Evolutionary conservation across 805 yeast genomes (phyloP).

Genomic region (Cyberlindnera maritima): DNA sequence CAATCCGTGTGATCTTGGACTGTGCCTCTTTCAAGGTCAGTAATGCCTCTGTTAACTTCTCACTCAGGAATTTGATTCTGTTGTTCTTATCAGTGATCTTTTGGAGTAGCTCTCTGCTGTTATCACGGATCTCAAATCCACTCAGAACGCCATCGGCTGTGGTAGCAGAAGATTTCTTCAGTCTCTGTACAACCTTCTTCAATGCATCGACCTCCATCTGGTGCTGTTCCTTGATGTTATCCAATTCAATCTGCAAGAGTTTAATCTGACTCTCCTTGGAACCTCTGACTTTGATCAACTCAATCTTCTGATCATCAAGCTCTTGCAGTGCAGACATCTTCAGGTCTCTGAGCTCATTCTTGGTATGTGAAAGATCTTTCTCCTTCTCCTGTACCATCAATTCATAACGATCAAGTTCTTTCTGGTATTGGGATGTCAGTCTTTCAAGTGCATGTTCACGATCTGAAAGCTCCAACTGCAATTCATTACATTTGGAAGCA

Average conservation of each 20-base stretch:
- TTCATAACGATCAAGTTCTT: constrained; percentile 25
- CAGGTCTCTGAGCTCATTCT: constrained; percentile 33
- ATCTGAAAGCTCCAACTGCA: constrained; percentile 28
- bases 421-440: constrained; percentile 20
- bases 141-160: constrained; percentile 9
- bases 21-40: constrained; percentile 31
- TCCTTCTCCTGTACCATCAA: constrained; percentile 34
- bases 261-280: constrained; percentile 39
- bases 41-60: constrained; percentile 24
- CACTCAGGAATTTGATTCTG: constrained; percentile 24
- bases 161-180: constrained; percentile 12
- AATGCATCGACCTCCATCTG: constrained; percentile 35
- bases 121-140: constrained; percentile 1
- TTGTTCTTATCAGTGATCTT: constrained; percentile 26
- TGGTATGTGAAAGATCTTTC: constrained; percentile 33
- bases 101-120: constrained; percentile 26
- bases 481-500: constrained; percentile 33
- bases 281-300: constrained; percentile 34
- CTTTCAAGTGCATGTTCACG: constrained; percentile 22
- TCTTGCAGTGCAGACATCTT: constrained; percentile 29
- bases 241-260: constrained; percentile 37
- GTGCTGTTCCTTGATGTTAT: constrained; percentile 34
- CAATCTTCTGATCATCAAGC: constrained; percentile 36
- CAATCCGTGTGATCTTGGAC: constrained; percentile 29
- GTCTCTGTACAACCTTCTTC: constrained; percentile 26